Base-by-base conservation (phyloP, 2,329 filamentous ascomycete species). In the Botrytis deweyae region DNA sequence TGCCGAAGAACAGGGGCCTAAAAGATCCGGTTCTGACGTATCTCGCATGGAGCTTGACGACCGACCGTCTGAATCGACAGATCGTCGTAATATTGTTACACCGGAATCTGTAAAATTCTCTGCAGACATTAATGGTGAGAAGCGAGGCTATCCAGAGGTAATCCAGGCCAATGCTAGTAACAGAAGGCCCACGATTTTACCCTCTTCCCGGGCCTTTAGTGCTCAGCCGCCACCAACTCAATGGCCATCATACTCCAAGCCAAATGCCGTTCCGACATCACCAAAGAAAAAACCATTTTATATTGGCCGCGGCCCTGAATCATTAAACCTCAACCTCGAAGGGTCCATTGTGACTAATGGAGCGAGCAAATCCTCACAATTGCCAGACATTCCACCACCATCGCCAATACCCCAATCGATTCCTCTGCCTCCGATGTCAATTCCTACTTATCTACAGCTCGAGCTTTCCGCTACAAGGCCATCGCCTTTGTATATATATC, bases 401-500 rank as follows among this genome's bases (percentile, higher is more conserved):
- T 80, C 80, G 12, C 79, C 80, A 2, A 85, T 89, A 3, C 85
- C 86, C 20, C 84, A 86, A 16, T 82, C 86, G 3, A 89, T 91
- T 73, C 89, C 89, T 9, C 83, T 91, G 0, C 89, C 89, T 18
- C 90, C 90, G 16, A 90, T 91, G 88, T 91, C 89, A 0, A 85
- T 91, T 40, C 89, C 89, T 4, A 91, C 89, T 1, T 86, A 91
- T 69, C 82, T 92, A 3, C 89, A 91, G 78, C 86, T 92, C 0
- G 90, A 91, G 78, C 82, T 92, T 18, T 88, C 90, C 2, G 88
- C 87, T 6, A 86, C 89, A 73, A 84, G 88, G 46, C 90, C 90
- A 7, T 91, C 88, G 66, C 89, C 89, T 10, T 82, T 91, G n/a
- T 91, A 91, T 77, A 91, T 91, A 73, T 86, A 91, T 78, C 87